Conservation (phyloP, 495 filamentous ascomycete species). For the Chaetomium tenue region DNA sequence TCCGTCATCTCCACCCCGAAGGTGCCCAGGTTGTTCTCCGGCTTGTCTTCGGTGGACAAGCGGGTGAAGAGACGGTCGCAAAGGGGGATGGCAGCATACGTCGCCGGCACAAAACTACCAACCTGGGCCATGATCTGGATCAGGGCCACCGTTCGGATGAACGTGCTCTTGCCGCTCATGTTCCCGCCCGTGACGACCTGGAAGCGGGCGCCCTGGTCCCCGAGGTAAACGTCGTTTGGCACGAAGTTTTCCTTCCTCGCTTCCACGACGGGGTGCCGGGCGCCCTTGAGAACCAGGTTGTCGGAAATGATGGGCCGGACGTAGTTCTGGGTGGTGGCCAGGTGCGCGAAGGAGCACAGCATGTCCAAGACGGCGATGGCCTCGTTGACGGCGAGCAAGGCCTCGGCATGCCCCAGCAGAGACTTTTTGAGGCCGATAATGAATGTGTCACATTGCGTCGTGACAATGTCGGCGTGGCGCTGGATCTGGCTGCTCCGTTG, state of each 20-base stretch:
- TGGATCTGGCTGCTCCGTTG: slow-evolving; percentile 60
- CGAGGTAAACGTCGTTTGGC: slow-evolving; percentile 81
- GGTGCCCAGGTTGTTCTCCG: slow-evolving; percentile 88
- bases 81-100: slow-evolving; percentile 78
- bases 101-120: slow-evolving; percentile 85
- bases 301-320: slow-evolving; percentile 71
- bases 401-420: slow-evolving; percentile 63
- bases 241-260: slow-evolving; percentile 60
- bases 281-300: slow-evolving; percentile 74
- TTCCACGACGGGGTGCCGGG: slow-evolving; percentile 78
- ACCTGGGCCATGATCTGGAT: slow-evolving; percentile 90
- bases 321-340: slow-evolving; percentile 76
- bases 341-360: slow-evolving; percentile 76
- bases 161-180: slow-evolving; percentile 98
- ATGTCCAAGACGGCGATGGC: slow-evolving; percentile 90
- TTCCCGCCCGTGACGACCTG: slow-evolving; percentile 96
- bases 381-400: slow-evolving; percentile 76
- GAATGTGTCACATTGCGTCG: slow-evolving; percentile 70
- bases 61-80: slow-evolving; percentile 82
- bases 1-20: slow-evolving; percentile 96
- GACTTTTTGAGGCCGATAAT: slow-evolving; percentile 67
- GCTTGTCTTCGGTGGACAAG: slow-evolving; percentile 80
- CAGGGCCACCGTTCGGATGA: slow-evolving; percentile 82
- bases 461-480: slow-evolving; percentile 71
- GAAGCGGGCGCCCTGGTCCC: slow-evolving; percentile 71